These are phyloP conservation scores for Akebia trifoliata DNA, from an alignment of 164 flowering plant genomes.

Conservation along the genomic window DNA sequence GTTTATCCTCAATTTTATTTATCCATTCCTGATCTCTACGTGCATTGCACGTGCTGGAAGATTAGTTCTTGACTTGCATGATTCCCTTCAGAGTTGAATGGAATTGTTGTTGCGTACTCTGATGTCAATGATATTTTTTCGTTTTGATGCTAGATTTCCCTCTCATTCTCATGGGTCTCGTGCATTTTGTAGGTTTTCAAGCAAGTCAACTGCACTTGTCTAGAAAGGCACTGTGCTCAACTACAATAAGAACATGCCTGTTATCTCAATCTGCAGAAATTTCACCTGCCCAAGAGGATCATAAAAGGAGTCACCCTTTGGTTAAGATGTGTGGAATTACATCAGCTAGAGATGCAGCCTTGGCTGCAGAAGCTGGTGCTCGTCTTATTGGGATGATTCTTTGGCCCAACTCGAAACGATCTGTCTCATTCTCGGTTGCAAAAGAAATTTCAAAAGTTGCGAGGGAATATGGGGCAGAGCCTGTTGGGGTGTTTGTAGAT, in stretches of 20 bases:
- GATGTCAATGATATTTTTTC: not conserved
- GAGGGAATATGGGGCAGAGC: conserved; percentile 66
- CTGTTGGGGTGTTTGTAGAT: conserved; percentile 96
- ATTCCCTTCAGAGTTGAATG: not conserved
- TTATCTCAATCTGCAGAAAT: conserved; percentile 10
- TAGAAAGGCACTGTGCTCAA: not conserved
- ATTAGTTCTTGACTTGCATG: not conserved
- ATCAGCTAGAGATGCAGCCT: conserved; percentile 33
- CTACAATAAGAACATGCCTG: conserved; percentile 3
- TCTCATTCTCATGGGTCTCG: not conserved
- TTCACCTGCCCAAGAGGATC: conserved; percentile 10
- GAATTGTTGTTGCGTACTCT: not conserved
- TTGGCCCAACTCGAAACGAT: conserved; percentile 94
- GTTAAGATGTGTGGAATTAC: conserved; percentile 93
- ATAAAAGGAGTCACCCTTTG: conserved; percentile 15
- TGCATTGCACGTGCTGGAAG: not conserved
- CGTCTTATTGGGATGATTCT: conserved; percentile 83
- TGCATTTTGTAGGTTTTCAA: conserved; percentile 19
- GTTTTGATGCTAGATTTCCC: conserved; percentile 1
- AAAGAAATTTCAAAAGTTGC: conserved; percentile 83
- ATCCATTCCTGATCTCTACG: not conserved
- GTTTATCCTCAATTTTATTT: no score
- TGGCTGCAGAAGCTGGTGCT: conserved; percentile 34
- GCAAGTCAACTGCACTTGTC: conserved; percentile 3
- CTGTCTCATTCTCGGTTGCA: conserved; percentile 65